These are phyloP conservation scores for Diaporthe helianthi DNA, from an alignment of 2,329 filamentous ascomycete genomes.

Conservation along the genomic window DNA sequence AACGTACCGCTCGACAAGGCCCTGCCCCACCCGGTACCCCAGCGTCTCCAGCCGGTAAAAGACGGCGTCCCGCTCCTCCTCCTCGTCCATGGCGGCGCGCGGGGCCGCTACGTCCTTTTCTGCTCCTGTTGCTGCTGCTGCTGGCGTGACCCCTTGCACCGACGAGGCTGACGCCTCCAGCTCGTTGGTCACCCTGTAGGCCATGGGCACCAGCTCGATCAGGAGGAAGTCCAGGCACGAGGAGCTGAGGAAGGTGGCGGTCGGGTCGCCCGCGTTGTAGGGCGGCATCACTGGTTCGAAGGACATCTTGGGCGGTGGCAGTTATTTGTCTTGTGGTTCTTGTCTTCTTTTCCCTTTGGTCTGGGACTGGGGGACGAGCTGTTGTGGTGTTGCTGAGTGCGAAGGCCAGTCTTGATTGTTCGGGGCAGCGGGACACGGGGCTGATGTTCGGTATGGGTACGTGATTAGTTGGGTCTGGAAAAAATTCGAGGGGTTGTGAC, in stretches of 20 bases:
- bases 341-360: background rate
- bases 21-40: conserved; percentile 91
- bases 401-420: background rate
- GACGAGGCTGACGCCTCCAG: conserved; percentile 57
- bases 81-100: conserved; percentile 66
- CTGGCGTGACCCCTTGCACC: background rate
- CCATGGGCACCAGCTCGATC: conserved; percentile 95
- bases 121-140: conserved; percentile 36
- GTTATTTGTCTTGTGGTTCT: background rate
- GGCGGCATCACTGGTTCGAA: conserved; percentile 74
- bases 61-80: conserved; percentile 83
- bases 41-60: conserved; percentile 83
- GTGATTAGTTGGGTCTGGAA: background rate
- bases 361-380: background rate
- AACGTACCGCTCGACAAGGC: conserved; percentile 83
- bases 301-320: conserved; percentile 64
- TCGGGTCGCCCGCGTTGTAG: conserved; percentile 76
- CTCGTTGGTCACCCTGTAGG: conserved; percentile 83
- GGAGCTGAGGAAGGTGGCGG: conserved; percentile 77
- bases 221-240: conserved; percentile 93
- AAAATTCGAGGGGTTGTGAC: background rate
- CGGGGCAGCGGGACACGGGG: background rate
- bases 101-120: conserved; percentile 31
- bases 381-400: background rate
- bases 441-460: background rate